Percentiles rank a stretch among this genome's conserved stretches.
phyloP scores from a whole-genome alignment of 73 alveolate genomes.

The Durusdinium trenchii region DNA sequence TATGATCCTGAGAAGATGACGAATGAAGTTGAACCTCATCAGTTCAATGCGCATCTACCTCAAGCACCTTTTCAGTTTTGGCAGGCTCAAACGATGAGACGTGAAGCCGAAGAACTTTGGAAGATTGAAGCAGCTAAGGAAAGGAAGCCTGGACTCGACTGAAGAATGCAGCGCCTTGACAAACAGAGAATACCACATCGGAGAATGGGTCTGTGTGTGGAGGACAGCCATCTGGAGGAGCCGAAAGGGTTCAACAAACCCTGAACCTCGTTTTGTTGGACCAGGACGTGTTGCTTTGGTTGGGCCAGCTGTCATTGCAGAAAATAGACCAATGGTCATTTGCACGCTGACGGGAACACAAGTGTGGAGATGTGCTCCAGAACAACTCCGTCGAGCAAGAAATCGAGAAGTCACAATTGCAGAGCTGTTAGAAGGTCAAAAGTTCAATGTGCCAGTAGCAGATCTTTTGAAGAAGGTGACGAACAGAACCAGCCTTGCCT shows the following conservation, averaged over 20 bases:
- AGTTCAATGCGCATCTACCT: neutral
- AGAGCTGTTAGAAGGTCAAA: neutral
- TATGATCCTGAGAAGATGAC: neutral
- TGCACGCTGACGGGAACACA: conserved; percentile 21
- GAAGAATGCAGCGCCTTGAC: conserved; percentile 30
- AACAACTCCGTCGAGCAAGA: neutral
- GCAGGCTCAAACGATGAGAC: neutral
- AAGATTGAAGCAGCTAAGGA: neutral
- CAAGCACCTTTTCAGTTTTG: neutral
- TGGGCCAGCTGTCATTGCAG: neutral
- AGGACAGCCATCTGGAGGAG: neutral
- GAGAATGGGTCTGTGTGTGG: conserved; percentile 41
- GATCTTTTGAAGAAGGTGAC: neutral
- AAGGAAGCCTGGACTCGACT: neutral
- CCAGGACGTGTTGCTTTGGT: neutral
- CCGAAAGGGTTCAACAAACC: neutral
- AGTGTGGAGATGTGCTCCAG: conserved; percentile 13
- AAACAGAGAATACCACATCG: neutral
- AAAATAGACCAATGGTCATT: neutral
- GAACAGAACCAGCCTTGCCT: neutral
- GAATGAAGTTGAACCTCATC: neutral
- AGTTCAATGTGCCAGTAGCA: neutral
- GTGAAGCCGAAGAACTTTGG: neutral
- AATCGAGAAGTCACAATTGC: neutral
- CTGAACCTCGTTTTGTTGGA: neutral